Base-by-base conservation (phyloP, 371 early-diverging fungal species). In the Apophysomyces ossiformis region DNA sequence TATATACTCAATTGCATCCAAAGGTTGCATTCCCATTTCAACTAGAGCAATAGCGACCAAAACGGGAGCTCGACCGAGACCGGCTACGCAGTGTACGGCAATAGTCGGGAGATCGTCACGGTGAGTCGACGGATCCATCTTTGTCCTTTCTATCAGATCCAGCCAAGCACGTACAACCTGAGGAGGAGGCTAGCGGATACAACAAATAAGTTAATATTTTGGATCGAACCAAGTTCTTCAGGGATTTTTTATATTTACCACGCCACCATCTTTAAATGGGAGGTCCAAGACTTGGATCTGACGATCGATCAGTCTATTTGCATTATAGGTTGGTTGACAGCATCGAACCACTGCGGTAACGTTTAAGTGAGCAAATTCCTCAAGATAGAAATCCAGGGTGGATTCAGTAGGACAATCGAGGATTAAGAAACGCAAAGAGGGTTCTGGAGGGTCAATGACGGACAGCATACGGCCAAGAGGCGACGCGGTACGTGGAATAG, bases 361-460 rank as follows among this genome's bases (percentile, higher is more conserved):
- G 61, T 87, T 76, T 58, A 90, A 81, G 44, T 85, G 79, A 38
- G 78, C 74, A 71, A 96, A 85, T 70, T 95, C 92, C 73, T 87
- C 84, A 13, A 92, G 63, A 67, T 97, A 97, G 15, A 89, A 80
- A 2, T 85, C 83, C 37, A 96, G 72, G 7, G 90, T 95, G 61
- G 88, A 78, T 71, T 93, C 92, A 18, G 96, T 91, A 1, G 97
- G 96, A 57, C 93, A 91, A 72, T 96, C 96, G 68, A 95, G 85
- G 60, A 97, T 92, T 39, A 97, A 77, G 74, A 93, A 96, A 5
- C 92, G 89, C 58, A 94, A 65, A 26, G 75, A 64, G 7, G 78
- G 46, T 37, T 65, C 58, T 5, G 72, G 72, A 47, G 63, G 61
- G 7, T 66, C 66, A 56, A 72, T 72, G 36, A 72, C 56, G 7